Percentiles rank a stretch among this genome's conserved stretches.
phyloP scores from a whole-genome alignment of 1,139 yeast genomes.

The Yamadazyma diospyri region DNA sequence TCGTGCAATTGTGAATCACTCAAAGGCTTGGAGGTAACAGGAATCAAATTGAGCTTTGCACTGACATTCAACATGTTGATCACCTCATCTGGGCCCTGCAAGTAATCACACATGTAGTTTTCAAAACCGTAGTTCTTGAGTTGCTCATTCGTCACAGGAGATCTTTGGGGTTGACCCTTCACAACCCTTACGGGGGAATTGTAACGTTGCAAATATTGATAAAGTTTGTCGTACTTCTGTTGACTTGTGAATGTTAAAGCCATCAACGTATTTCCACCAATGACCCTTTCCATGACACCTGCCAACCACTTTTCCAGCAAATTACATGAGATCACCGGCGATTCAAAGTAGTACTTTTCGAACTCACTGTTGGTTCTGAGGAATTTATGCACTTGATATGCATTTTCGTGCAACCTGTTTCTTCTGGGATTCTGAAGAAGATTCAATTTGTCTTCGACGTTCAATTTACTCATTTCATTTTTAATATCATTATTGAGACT shows the following conservation, averaged over 20 bases:
- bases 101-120: conserved; percentile 68
- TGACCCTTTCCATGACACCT: conserved; percentile 53
- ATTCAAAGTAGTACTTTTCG: conserved; percentile 54
- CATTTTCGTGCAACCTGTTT: conserved; percentile 22
- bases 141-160: conserved; percentile 21
- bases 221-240: conserved; percentile 25
- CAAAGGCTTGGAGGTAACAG: conserved; percentile 50
- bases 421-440: conserved; percentile 32
- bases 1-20: conserved; percentile 36
- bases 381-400: conserved; percentile 29
- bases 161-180: conserved; percentile 10
- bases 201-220: conserved; percentile 18
- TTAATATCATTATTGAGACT: conserved; percentile 20
- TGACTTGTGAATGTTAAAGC: conserved; percentile 44
- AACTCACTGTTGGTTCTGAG: conserved; percentile 31
- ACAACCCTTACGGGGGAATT: conserved; percentile 39
- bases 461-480: conserved; percentile 27
- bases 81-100: conserved; percentile 75
- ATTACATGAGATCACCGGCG: conserved; percentile 69
- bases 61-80: conserved; percentile 68
- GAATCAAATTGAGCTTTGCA: conserved; percentile 57
- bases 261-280: conserved; percentile 50
- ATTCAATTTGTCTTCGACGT: conserved; percentile 50
- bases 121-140: conserved; percentile 64
- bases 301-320: conserved; percentile 50